phyloP scores from a whole-genome alignment of 495 filamentous ascomycete genomes.

The Wilcoxina mikolae region DNA sequence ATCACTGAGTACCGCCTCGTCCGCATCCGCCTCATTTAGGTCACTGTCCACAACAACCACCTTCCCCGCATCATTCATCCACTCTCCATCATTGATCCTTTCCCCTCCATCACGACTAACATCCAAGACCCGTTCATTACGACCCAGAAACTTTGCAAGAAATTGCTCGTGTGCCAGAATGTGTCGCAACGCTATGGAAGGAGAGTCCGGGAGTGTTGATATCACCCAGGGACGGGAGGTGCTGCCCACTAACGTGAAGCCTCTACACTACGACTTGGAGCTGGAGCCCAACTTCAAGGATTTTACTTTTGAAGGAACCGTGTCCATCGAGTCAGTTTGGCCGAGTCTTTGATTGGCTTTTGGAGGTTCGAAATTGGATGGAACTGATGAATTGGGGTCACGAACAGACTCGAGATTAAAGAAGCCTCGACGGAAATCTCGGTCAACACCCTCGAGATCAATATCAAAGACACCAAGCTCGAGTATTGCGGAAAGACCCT shows the following conservation, averaged over 20 bases:
- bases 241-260: conserved; percentile 48
- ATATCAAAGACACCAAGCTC: no score
- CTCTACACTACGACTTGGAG: conserved; percentile 55
- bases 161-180: conserved; percentile 27
- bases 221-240: conserved; percentile 39
- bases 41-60: not conserved
- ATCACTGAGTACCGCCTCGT: not conserved
- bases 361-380: not conserved
- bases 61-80: not conserved
- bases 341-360: not conserved
- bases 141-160: conserved; percentile 18
- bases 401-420: conserved; percentile 50
- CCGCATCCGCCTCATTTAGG: not conserved
- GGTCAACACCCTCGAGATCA: conserved; percentile 73
- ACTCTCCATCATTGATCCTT: conserved; percentile 1
- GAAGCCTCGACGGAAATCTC: conserved; percentile 77
- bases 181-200: conserved; percentile 23
- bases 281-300: conserved; percentile 58
- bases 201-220: conserved; percentile 18
- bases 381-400: not conserved
- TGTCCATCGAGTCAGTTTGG: conserved; percentile 43
- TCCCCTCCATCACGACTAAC: conserved; percentile 2
- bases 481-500: conserved; percentile 31
- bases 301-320: conserved; percentile 54
- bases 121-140: not conserved